Percentiles rank a stretch among this genome's conserved stretches.
These are phyloP conservation scores for Streptanthus diversifolius DNA, from an alignment of 345 rosid species.

Conservation along the genomic window DNA sequence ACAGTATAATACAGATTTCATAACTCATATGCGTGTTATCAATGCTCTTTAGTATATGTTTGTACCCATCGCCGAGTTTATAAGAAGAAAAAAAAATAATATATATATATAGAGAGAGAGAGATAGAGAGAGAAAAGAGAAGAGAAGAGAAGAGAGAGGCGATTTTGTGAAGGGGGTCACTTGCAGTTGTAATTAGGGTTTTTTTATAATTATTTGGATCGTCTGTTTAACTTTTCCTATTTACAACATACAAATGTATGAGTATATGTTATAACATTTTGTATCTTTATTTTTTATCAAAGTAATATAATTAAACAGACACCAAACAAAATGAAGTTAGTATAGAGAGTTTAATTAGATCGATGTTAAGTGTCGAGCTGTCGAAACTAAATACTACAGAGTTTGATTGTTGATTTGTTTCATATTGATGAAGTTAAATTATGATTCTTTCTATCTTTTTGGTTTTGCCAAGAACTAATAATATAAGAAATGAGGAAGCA, in stretches of 20 bases:
- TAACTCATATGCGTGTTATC: slow-evolving; percentile 1
- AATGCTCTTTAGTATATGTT: slow-evolving; percentile 14
- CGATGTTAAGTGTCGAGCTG: background rate
- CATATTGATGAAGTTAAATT: background rate
- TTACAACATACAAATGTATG: background rate
- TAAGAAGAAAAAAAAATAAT: too few species aligned
- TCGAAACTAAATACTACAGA: background rate
- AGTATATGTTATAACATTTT: background rate
- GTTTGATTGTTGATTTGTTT: background rate
- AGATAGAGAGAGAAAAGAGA: too few species aligned
- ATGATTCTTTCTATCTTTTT: background rate
- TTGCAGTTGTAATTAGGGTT: slow-evolving; percentile 21
- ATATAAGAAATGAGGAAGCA: slow-evolving; percentile 16
- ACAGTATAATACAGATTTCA: slow-evolving; percentile 15
- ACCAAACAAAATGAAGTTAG: background rate
- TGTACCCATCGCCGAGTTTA: slow-evolving; percentile 16
- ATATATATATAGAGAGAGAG: slow-evolving; percentile 14
- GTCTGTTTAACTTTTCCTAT: background rate
- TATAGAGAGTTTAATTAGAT: background rate
- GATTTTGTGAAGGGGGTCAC: slow-evolving; percentile 10
- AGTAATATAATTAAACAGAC: background rate
- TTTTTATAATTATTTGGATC: background rate
- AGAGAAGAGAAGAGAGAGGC: too few species aligned
- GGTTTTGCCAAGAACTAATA: slow-evolving; percentile 14
- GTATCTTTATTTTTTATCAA: background rate